Evolutionary conservation across 1,284 basidiomycete genomes (phyloP).

Genomic region (Xerocomus amazonicus): DNA sequence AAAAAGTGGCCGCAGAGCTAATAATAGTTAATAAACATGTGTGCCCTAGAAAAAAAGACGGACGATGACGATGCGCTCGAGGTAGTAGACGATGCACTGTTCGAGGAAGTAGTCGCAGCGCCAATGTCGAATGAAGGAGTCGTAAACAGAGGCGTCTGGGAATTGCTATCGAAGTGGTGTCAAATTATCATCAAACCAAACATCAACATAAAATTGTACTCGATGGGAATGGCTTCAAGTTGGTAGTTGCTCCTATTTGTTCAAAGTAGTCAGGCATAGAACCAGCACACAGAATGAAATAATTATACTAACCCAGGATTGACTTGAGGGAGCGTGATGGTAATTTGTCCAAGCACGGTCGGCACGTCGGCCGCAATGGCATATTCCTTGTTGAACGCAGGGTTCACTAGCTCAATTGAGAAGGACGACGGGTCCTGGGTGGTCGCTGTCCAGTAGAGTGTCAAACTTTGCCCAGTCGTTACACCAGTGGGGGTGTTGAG

Average conservation of each 20-base stretch:
- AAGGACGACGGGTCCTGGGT: too few species aligned
- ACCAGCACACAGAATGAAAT: too few species aligned
- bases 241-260: neutral
- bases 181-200: neutral
- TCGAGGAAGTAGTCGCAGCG: slow-evolving; percentile 23
- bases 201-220: slow-evolving; percentile 23
- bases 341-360: too few species aligned
- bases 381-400: too few species aligned
- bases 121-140: slow-evolving; percentile 46
- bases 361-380: too few species aligned
- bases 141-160: slow-evolving; percentile 40
- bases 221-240: slow-evolving; percentile 40
- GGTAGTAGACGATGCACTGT: slow-evolving; percentile 5
- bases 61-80: slow-evolving; percentile 5
- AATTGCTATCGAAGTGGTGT: slow-evolving; percentile 37
- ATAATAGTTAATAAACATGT: slow-evolving; percentile 1
- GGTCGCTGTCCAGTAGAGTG: too few species aligned
- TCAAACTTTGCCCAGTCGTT: too few species aligned
- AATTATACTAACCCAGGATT: slow-evolving; percentile 42
- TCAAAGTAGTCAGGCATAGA: slow-evolving; percentile 3
- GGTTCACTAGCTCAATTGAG: too few species aligned
- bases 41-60: neutral
- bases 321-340: slow-evolving; percentile 44
- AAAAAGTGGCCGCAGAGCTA: slow-evolving; percentile 2
- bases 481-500: slow-evolving; percentile 38